Percentiles rank a stretch among this genome's conserved stretches.
Conservation (phyloP, 192 early-diverging fungal genomes). For the Coemansia sp. region DNA sequence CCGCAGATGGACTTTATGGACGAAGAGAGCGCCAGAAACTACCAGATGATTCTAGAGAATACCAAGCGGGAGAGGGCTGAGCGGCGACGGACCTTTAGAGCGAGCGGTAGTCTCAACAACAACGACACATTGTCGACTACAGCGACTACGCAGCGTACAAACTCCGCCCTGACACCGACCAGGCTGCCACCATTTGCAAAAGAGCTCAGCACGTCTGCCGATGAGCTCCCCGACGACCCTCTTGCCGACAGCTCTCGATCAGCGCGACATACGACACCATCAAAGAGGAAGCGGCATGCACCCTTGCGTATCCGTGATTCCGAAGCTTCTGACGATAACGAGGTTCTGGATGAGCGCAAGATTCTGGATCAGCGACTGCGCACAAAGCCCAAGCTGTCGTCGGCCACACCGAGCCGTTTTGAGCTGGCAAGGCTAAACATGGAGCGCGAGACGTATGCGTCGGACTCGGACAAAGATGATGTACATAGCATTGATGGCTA, state of each 20-base stretch:
- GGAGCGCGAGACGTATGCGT: constrained; percentile 9
- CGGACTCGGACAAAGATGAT: constrained; percentile 18
- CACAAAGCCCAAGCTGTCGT: constrained; percentile 4
- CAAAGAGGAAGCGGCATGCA: background rate
- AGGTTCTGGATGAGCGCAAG: constrained; percentile 14
- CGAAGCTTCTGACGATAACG: constrained; percentile 23
- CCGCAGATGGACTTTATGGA: constrained; percentile 41
- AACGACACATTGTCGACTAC: background rate
- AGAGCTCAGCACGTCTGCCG: background rate
- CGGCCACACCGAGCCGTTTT: constrained; percentile 6
- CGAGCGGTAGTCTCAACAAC: background rate
- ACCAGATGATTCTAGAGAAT: constrained; percentile 22
- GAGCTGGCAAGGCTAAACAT: constrained; percentile 32
- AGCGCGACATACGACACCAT: background rate
- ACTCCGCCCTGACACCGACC: background rate
- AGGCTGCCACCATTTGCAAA: background rate
- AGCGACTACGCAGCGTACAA: background rate
- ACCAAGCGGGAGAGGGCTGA: background rate
- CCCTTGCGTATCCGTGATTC: constrained; percentile 26
- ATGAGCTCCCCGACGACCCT: constrained; percentile 32
- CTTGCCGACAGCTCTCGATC: background rate
- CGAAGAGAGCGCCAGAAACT: constrained; percentile 48
- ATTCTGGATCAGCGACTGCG: constrained; percentile 35
- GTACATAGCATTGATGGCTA: background rate
- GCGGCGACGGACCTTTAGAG: background rate